Base-by-base conservation (phyloP, 768 basidiomycete species). In the Tulasnella sp. region DNA sequence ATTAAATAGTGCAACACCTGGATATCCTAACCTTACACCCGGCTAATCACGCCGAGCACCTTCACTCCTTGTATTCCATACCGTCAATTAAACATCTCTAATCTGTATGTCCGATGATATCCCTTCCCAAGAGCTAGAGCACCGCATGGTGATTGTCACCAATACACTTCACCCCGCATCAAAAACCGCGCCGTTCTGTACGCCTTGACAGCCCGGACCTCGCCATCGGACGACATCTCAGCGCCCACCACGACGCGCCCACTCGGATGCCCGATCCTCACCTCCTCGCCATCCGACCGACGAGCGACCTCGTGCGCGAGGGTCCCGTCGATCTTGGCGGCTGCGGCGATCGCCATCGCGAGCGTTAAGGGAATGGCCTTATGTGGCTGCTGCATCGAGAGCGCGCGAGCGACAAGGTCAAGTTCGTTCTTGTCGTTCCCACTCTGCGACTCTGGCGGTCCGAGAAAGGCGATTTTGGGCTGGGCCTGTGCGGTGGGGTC, bases 151-250 rank as follows among this genome's bases (percentile, higher is more conserved):
- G 6, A 40, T 23, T 34, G 56, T 63, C 63, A 83, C 77, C 81
- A 82, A 74, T 76, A 85, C 0, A 82, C 83, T 0, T 67, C 70
- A 0, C 85, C 85, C 59, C 74, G 76, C 84, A 87, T 87, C 59
- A 86, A 66, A 62, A 80, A 70, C 58, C 82, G 73, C 1, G 84
- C 85, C 2, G 83, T 87, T 55, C 83, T 68, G 21, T 83, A 73
- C 17, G 84, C 83, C 62, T 77, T 78, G 1, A 80, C 83, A 61
- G 75, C 79, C 52, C 67, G 70, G 17, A 81, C 77, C 12, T 66
- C 65, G 9, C 81, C 80, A 61, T 73, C 66, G 15, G 49, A 58
- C 2, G 62, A 67, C 61, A 82, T 72, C 50, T 75, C 71, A 1
- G 83, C 80, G 6, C 80, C 81, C 2, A 86, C 83, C 49, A 82